A percentile compares a stretch with the other conserved stretches of the same genome.
These are phyloP conservation scores for Quercus engelmannii DNA, from an alignment of 306 rosid species.

Conservation along the genomic window DNA sequence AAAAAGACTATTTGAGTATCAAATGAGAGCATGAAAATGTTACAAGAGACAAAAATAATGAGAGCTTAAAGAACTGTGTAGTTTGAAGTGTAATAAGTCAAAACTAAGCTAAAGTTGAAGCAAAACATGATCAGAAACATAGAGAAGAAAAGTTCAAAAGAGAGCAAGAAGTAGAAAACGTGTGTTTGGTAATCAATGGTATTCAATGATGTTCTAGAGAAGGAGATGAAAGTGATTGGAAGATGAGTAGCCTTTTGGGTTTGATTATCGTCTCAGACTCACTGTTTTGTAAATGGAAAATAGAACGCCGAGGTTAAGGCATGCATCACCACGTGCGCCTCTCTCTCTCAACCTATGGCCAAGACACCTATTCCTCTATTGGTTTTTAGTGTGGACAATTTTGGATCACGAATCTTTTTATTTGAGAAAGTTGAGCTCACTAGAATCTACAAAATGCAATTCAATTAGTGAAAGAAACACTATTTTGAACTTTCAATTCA, in stretches of 20 bases:
- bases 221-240: constrained; percentile 21
- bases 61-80: neutral
- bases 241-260: constrained; percentile 13
- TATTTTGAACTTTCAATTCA: too few species aligned
- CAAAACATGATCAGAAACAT: neutral
- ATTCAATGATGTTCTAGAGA: constrained; percentile 12
- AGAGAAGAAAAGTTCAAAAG: constrained; percentile 12
- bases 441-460: too few species aligned
- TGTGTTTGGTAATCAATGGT: neutral
- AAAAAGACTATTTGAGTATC: neutral
- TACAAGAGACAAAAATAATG: neutral
- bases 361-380: too few species aligned
- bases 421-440: too few species aligned
- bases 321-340: constrained; percentile 63
- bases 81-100: neutral
- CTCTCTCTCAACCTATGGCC: constrained; percentile 6
- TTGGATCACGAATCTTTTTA: too few species aligned
- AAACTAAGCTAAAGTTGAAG: neutral
- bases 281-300: constrained; percentile 9
- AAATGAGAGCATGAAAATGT: neutral
- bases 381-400: too few species aligned
- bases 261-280: constrained; percentile 19
- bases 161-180: neutral
- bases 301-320: constrained; percentile 20
- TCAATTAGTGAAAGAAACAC: too few species aligned